These are phyloP conservation scores for Rhinocladiella mackenziei DNA, from an alignment of 2,329 filamentous ascomycete genomes.

Conservation along the genomic window DNA sequence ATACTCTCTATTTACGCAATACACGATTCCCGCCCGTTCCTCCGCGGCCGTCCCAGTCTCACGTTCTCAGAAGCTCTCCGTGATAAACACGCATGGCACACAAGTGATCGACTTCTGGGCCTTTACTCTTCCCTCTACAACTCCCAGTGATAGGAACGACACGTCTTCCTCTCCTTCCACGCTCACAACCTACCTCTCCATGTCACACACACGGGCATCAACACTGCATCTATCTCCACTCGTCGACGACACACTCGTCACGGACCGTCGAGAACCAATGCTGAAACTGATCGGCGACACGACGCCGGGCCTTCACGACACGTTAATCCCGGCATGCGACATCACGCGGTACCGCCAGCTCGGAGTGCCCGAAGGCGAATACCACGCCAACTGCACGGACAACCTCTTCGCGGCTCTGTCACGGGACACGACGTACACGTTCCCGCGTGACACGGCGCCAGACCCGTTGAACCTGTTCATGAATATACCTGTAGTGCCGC, in stretches of 20 bases:
- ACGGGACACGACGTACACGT: background rate
- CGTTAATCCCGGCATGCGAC: slow-evolving; percentile 43
- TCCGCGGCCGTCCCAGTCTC: slow-evolving; percentile 40
- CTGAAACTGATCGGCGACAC: slow-evolving; percentile 39
- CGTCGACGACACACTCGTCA: slow-evolving; percentile 37
- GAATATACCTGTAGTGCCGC: slow-evolving; percentile 38
- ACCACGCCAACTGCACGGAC: slow-evolving; percentile 42
- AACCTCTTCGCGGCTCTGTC: slow-evolving; percentile 38
- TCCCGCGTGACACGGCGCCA: slow-evolving; percentile 32
- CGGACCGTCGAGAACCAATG: slow-evolving; percentile 37
- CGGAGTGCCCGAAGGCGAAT: slow-evolving; percentile 31
- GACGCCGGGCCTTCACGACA: slow-evolving; percentile 39
- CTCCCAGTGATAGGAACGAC: slow-evolving; percentile 19
- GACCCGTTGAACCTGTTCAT: slow-evolving; percentile 46
- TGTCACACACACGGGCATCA: slow-evolving; percentile 40
- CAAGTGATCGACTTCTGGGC: slow-evolving; percentile 52
- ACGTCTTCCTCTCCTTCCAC: slow-evolving; percentile 2
- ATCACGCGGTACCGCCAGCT: slow-evolving; percentile 38
- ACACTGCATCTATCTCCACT: slow-evolving; percentile 32
- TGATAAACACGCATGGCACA: slow-evolving; percentile 48
- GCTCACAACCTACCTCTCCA: slow-evolving; percentile 33
- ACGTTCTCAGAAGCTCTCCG: slow-evolving; percentile 41
- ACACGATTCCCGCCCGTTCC: slow-evolving; percentile 43
- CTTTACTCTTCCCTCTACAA: too few species aligned
- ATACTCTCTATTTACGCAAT: slow-evolving; percentile 8